Evolutionary conservation across 345 rosid genomes (phyloP), one percentile per base, ranked within the genome.

Genomic region (Camelina neglecta): DNA sequence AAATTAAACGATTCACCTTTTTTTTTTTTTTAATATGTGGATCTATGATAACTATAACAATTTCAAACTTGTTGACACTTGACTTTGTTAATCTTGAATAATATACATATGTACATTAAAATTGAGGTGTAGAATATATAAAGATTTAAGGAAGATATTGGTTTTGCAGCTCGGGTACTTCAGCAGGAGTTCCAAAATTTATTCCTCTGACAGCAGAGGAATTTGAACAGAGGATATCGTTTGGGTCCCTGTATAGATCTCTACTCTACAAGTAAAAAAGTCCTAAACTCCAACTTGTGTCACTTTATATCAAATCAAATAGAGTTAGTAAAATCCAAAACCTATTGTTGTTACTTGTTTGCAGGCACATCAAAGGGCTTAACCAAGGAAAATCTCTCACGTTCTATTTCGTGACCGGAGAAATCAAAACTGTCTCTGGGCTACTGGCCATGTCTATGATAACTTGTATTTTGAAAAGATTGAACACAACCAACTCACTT

Each of bases 171-270:
- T 83, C 98, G 11, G 54, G 54, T 49, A 93, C 98, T 63, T 87
- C 98, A 11, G 98, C 90, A 35, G 96, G 98, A 49, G 81, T 78
- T 60, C 95, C 93, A 41, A 93, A 93, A 75, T 67, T 93, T 83
- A 86, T 91, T 92, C 97, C 97, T 31, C 85, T 93, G 66, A 93
- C 93, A 16, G 84, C 87, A 58, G 85, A 89, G 77, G 97, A 88
- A 38, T 66, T 88, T 83, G 84, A 90, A 74, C 82, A 90, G 65
- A 88, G 90, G 79, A 85, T 89, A 10, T 79, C 83, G 81, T 89
- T 90, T 75, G 89, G 83, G 73, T 87, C 89, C 85, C 78, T 90
- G 64, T 89, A 85, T 21, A 84, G 84, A 51, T 88, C 93, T 38
- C 76, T 89, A 60, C 81, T 88, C 85, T 85, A 88, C 86, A 88